Percentiles rank a stretch among this genome's conserved stretches.
These are phyloP conservation scores for Moniliella sp. DNA, from an alignment of 1,284 basidiomycete genomes.

Conservation along the genomic window DNA sequence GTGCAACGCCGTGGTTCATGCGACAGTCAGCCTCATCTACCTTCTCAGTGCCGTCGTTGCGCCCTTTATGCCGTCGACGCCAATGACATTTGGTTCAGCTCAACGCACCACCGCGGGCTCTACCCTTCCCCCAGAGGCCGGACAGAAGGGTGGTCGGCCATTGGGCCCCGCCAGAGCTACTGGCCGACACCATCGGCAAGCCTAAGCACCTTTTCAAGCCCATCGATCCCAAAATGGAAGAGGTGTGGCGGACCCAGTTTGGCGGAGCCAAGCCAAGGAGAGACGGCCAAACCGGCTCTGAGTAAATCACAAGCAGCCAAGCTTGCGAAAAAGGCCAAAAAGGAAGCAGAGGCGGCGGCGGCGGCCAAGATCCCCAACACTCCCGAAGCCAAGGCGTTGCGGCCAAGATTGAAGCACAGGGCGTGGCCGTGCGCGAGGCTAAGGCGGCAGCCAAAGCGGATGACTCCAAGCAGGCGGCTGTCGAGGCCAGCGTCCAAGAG, in stretches of 20 bases:
- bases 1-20: conserved; percentile 66
- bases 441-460: conserved; percentile 5
- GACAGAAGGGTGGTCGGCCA: conserved; percentile 8
- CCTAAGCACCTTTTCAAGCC: conserved; percentile 79
- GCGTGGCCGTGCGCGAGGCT: conserved; percentile 12
- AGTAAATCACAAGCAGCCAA: conserved; percentile 28
- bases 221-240: conserved; percentile 74
- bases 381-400: conserved; percentile 15
- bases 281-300: no score
- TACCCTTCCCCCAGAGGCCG: no score
- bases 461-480: conserved; percentile 2
- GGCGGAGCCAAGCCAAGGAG: conserved; percentile 42
- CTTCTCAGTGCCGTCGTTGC: conserved; percentile 61
- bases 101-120: conserved; percentile 59
- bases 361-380: conserved; percentile 8
- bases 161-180: conserved; percentile 57
- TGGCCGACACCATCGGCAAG: conserved; percentile 62
- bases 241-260: conserved; percentile 60
- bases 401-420: conserved; percentile 12
- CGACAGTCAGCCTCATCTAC: conserved; percentile 83
- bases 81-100: conserved; percentile 66
- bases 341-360: conserved; percentile 9
- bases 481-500: conserved; percentile 7
- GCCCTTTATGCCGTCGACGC: conserved; percentile 88
- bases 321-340: conserved; percentile 24